These are phyloP conservation scores for Allium sativum DNA, from an alignment of 106 monocot species.

Conservation along the genomic window DNA sequence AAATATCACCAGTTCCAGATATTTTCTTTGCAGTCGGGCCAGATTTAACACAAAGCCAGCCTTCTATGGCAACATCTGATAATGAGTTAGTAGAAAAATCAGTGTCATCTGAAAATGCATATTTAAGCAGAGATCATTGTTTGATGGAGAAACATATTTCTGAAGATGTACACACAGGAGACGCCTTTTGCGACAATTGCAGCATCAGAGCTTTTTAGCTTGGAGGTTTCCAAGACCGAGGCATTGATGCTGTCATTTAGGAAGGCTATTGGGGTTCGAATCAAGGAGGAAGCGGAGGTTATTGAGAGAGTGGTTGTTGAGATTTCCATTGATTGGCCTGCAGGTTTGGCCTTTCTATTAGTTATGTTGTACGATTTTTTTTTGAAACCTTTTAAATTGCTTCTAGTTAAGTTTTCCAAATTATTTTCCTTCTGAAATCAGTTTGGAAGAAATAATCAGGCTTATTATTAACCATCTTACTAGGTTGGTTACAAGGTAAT, in stretches of 20 bases:
- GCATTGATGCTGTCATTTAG: conserved; percentile 73
- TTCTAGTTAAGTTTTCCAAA: too few relatives aligned
- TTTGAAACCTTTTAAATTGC: neutral
- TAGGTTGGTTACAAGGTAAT: too few relatives aligned
- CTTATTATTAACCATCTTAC: too few relatives aligned
- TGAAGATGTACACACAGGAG: conserved; percentile 27
- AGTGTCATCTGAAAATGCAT: neutral
- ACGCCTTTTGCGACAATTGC: conserved; percentile 69
- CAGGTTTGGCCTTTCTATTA: neutral
- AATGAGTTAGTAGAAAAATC: conserved; percentile 2
- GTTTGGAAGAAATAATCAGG: too few relatives aligned
- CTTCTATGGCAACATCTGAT: conserved; percentile 7
- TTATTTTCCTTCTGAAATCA: too few relatives aligned
- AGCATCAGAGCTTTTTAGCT: conserved; percentile 74
- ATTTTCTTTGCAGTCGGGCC: conserved; percentile 11
- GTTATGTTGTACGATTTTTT: neutral
- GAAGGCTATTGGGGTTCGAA: conserved; percentile 71
- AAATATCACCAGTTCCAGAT: neutral
- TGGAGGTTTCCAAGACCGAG: conserved; percentile 83
- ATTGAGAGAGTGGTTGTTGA: conserved; percentile 98
- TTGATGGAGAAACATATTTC: neutral
- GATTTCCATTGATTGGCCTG: conserved; percentile 79
- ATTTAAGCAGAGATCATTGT: neutral
- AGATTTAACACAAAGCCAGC: conserved; percentile 12
- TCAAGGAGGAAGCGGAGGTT: conserved; percentile 97